phyloP scores from a whole-genome alignment of 768 basidiomycete species.

The Russula sp. region DNA sequence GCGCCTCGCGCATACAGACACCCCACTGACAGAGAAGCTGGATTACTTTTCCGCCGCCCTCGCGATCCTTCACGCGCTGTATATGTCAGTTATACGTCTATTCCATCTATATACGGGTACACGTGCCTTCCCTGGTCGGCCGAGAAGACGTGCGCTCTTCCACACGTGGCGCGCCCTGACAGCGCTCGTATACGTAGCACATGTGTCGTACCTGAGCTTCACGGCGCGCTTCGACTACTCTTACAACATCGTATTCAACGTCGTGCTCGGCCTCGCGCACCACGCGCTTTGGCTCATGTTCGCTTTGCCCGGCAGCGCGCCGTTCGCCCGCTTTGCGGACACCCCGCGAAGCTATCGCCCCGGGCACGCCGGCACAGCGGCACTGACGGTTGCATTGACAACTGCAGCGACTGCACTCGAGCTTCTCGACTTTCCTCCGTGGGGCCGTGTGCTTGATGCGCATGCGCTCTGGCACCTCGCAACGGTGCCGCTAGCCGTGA shows the following conservation, averaged over 20 bases:
- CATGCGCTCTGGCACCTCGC: constrained; percentile 91
- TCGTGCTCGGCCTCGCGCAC: constrained; percentile 68
- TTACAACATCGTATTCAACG: constrained; percentile 88
- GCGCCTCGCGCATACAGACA: constrained; percentile 43
- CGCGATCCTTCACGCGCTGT: constrained; percentile 76
- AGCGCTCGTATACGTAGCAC: constrained; percentile 51
- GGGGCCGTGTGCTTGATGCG: constrained; percentile 72
- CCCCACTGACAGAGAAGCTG: constrained; percentile 75
- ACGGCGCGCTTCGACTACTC: constrained; percentile 84
- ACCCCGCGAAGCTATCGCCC: constrained; percentile 55
- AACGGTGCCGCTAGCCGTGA: constrained; percentile 67
- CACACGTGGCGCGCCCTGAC: constrained; percentile 47
- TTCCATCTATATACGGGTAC: constrained; percentile 61
- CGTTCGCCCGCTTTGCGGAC: constrained; percentile 47
- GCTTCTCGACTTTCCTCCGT: constrained; percentile 86
- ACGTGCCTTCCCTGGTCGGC: constrained; percentile 18
- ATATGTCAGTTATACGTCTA: constrained; percentile 68
- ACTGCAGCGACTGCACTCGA: constrained; percentile 75
- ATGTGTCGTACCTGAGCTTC: constrained; percentile 72
- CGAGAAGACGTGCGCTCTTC: constrained; percentile 19
- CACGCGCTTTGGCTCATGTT: constrained; percentile 80
- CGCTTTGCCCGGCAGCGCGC: constrained; percentile 46
- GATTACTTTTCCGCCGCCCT: constrained; percentile 95
- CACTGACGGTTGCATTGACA: constrained; percentile 59
- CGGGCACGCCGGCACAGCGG: constrained; percentile 46